Evolutionary conservation across 306 rosid species (phyloP).

Genomic region (Quercus parvula): DNA sequence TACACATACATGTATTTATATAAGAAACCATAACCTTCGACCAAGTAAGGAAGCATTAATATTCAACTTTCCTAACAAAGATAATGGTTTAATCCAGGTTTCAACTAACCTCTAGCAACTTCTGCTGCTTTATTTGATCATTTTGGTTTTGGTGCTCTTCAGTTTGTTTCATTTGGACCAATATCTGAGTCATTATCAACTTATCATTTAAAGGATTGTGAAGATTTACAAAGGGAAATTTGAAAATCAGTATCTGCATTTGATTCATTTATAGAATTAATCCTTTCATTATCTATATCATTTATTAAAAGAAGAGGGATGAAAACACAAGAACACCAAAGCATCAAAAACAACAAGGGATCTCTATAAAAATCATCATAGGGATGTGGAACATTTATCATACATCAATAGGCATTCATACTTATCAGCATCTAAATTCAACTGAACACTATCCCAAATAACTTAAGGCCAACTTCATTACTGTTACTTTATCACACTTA

Average conservation of each 20-base stretch:
- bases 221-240: neutral
- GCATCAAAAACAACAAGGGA: neutral
- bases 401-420: neutral
- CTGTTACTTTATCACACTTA: neutral
- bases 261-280: neutral
- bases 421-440: neutral
- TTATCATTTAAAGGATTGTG: conserved; percentile 7
- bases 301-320: conserved; percentile 3
- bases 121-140: conserved; percentile 29
- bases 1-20: neutral
- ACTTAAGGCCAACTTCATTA: neutral
- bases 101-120: conserved; percentile 23
- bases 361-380: neutral
- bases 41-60: conserved; percentile 11
- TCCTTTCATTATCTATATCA: conserved; percentile 3
- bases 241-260: neutral
- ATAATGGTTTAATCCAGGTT: conserved; percentile 18
- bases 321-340: neutral
- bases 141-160: conserved; percentile 21
- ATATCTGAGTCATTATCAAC: conserved; percentile 20
- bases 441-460: neutral
- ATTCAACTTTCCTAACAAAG: neutral
- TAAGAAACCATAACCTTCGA: neutral
- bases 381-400: neutral
- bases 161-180: conserved; percentile 15